Evolutionary conservation across 1,284 basidiomycete species (phyloP).

Genomic region (Ganoderma multipileum): DNA sequence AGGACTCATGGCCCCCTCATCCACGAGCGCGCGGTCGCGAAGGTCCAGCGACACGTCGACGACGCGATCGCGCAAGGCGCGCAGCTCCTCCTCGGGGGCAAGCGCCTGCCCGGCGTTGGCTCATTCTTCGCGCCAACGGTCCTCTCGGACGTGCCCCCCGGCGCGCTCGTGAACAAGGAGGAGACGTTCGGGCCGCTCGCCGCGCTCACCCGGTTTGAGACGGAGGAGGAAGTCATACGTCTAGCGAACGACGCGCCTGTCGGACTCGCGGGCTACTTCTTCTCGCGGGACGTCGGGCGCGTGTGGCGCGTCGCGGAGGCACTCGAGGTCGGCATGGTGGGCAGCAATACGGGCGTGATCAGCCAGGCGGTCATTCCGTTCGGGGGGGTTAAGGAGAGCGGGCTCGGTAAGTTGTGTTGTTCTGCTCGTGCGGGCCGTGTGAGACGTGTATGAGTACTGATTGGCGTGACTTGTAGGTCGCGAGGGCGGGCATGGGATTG

Average conservation of each 20-base stretch:
- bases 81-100: constrained; percentile 88
- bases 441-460: too few relatives aligned
- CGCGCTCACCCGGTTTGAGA: constrained; percentile 84
- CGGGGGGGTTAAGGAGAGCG: constrained; percentile 91
- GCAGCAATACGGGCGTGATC: constrained; percentile 85
- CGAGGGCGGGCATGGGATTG: constrained; percentile 83
- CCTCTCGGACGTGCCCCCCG: constrained; percentile 82
- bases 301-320: constrained; percentile 98
- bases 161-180: constrained; percentile 71
- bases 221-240: constrained; percentile 90
- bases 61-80: constrained; percentile 88
- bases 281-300: constrained; percentile 87
- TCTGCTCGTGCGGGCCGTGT: not conserved
- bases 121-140: constrained; percentile 91
- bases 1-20: constrained; percentile 96
- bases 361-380: constrained; percentile 89
- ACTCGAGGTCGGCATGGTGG: constrained; percentile 97
- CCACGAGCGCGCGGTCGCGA: constrained; percentile 85
- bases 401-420: constrained; percentile 59
- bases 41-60: constrained; percentile 88
- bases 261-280: constrained; percentile 95
- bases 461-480: constrained; percentile 54
- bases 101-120: constrained; percentile 60
- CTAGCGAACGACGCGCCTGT: constrained; percentile 87
- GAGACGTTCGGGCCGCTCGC: constrained; percentile 93